phyloP scores from a whole-genome alignment of 2,329 filamentous ascomycete species.

The Aurifilum marmelostoma region DNA sequence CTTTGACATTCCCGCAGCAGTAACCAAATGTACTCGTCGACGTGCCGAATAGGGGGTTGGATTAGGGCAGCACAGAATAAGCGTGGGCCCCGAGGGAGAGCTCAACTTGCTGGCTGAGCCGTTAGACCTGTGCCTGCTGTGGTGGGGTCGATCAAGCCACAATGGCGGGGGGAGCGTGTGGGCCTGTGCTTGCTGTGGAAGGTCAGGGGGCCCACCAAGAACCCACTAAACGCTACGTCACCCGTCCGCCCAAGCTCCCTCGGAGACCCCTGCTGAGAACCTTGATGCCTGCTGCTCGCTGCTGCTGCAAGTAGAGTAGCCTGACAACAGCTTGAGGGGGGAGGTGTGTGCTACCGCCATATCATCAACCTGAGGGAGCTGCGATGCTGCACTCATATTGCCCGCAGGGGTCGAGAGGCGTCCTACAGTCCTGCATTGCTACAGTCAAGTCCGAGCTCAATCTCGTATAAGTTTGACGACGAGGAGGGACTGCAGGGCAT shows the following conservation, averaged over 20 bases:
- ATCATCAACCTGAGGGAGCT: background rate
- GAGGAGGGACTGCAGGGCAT: background rate
- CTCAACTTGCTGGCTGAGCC: background rate
- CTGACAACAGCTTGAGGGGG: no score
- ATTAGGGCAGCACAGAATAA: background rate
- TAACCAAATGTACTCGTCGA: background rate
- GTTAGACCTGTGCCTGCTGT: background rate
- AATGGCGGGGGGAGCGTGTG: slow-evolving; percentile 14
- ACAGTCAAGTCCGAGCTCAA: background rate
- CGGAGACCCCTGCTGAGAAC: background rate
- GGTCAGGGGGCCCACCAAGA: background rate
- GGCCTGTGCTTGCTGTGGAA: background rate
- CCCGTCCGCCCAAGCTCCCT: slow-evolving; percentile 1
- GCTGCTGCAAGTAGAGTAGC: background rate
- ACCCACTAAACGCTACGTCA: slow-evolving; percentile 11
- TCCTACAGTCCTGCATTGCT: background rate
- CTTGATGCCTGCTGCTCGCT: slow-evolving; percentile 5
- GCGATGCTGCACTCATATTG: background rate
- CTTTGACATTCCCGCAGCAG: background rate
- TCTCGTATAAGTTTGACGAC: background rate
- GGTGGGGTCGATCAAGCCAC: slow-evolving; percentile 14
- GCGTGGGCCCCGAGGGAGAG: background rate
- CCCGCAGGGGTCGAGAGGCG: background rate
- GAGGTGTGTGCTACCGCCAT: background rate
- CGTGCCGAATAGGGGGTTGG: background rate